Conservation (phyloP, 2,329 filamentous ascomycete genomes). For the Nothomitra cinnamomea region DNA sequence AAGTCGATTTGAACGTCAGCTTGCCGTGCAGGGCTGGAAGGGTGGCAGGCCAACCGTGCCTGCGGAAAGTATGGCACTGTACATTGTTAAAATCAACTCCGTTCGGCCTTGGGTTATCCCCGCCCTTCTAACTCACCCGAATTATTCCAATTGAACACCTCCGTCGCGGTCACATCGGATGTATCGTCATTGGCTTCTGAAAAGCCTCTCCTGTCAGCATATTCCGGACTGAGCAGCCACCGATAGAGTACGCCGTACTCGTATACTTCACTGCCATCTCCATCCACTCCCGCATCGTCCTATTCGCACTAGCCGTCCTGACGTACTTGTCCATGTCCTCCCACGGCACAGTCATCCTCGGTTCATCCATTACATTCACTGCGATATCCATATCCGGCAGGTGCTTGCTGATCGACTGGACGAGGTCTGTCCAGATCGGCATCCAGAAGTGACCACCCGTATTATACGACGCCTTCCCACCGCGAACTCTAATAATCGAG, state of each 20-base stretch:
- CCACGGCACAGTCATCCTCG: slow-evolving; percentile 29
- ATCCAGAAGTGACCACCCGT: slow-evolving; percentile 19
- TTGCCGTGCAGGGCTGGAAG: slow-evolving; percentile 21
- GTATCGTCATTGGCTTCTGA: background rate
- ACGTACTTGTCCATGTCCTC: slow-evolving; percentile 28
- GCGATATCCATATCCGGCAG: slow-evolving; percentile 31
- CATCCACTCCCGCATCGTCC: slow-evolving; percentile 14
- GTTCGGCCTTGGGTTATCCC: background rate
- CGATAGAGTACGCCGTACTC: slow-evolving; percentile 6
- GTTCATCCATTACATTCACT: slow-evolving; percentile 33
- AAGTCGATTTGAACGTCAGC: slow-evolving; percentile 20
- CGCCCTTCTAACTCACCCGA: slow-evolving; percentile 14
- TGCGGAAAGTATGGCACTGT: slow-evolving; percentile 25
- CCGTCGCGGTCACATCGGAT: slow-evolving; percentile 12
- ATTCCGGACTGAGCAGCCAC: slow-evolving; percentile 8
- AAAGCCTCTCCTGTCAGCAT: background rate
- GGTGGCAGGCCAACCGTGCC: slow-evolving; percentile 24
- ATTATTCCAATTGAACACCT: slow-evolving; percentile 16
- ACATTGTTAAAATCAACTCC: background rate
- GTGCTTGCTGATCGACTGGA: slow-evolving; percentile 19
- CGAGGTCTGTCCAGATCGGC: slow-evolving; percentile 24
- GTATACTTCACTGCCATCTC: slow-evolving; percentile 18
- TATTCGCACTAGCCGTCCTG: slow-evolving; percentile 16
- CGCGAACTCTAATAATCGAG: slow-evolving; percentile 24
- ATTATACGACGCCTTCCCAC: slow-evolving; percentile 20